Conservation (phyloP, 116 monocot species). For the Zostera marina region DNA sequence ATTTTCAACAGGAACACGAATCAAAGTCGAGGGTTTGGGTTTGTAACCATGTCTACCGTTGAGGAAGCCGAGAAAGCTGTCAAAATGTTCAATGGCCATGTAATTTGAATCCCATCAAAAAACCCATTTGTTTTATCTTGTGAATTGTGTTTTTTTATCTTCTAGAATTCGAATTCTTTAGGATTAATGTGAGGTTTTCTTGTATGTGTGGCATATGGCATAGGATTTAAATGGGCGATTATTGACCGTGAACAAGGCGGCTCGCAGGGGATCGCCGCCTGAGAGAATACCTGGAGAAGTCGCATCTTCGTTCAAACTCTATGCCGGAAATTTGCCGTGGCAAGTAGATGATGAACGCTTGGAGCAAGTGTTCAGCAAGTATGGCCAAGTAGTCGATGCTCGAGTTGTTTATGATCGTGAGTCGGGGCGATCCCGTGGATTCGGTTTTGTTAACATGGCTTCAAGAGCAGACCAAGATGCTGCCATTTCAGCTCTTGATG, state of each 20-base stretch:
- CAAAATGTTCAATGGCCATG: constrained; percentile 71
- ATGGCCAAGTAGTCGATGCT: constrained; percentile 66
- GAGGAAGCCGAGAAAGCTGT: constrained; percentile 85
- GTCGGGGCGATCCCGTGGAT: constrained; percentile 71
- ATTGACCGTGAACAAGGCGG: constrained; percentile 72
- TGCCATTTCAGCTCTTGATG: constrained; percentile 91
- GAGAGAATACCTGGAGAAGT: constrained; percentile 25
- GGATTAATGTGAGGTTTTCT: too few relatives aligned
- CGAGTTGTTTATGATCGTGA: constrained; percentile 74
- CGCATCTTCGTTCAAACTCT: constrained; percentile 43
- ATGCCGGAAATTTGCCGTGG: constrained; percentile 90
- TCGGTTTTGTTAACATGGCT: constrained; percentile 80
- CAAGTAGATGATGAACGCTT: constrained; percentile 58
- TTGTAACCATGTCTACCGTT: constrained; percentile 78
- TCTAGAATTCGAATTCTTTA: not conserved
- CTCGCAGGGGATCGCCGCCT: constrained; percentile 51
- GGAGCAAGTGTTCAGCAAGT: constrained; percentile 64
- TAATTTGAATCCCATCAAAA: constrained; percentile 8
- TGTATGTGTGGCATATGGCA: not conserved
- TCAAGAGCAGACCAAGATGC: constrained; percentile 46
- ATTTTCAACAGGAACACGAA: constrained; percentile 69
- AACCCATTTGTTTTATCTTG: too few relatives aligned
- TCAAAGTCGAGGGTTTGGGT: constrained; percentile 89
- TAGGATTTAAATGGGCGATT: constrained; percentile 31
- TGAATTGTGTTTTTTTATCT: not conserved